A percentile compares a stretch with the other conserved stretches of the same genome.
Evolutionary conservation across 129 eudicot species (phyloP).

Genomic region (Silybum marianum): DNA sequence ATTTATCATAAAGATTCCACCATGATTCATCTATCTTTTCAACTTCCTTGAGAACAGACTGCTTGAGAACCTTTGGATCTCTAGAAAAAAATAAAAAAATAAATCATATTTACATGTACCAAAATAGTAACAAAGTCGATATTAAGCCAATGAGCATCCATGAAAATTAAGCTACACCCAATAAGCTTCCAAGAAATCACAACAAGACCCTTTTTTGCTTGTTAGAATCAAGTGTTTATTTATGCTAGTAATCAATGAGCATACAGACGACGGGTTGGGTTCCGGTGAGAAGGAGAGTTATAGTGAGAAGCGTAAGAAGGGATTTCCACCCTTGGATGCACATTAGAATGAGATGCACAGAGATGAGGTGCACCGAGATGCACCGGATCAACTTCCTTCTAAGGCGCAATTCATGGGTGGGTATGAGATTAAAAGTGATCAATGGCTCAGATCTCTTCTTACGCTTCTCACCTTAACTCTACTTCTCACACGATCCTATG

Average conservation of each 20-base stretch:
- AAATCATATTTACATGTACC: constrained; percentile 10
- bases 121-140: neutral
- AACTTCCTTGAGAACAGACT: constrained; percentile 36
- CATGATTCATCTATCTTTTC: constrained; percentile 63
- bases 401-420: too few relatives aligned
- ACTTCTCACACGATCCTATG: too few relatives aligned
- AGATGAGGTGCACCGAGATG: too few relatives aligned
- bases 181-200: constrained; percentile 4
- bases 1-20: constrained; percentile 89
- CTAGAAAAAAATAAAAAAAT: constrained; percentile 24
- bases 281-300: too few relatives aligned
- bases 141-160: constrained; percentile 8
- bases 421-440: too few relatives aligned
- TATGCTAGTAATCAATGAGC: neutral
- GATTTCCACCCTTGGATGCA: too few relatives aligned
- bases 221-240: neutral
- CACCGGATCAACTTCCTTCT: too few relatives aligned
- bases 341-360: too few relatives aligned
- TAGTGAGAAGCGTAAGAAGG: too few relatives aligned
- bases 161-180: neutral
- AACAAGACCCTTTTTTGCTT: constrained; percentile 8
- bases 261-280: neutral
- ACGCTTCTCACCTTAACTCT: too few relatives aligned
- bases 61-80: constrained; percentile 32
- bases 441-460: too few relatives aligned